Evolutionary conservation across 305 asterid species (phyloP).

Genomic region (Solanum hybrid): DNA sequence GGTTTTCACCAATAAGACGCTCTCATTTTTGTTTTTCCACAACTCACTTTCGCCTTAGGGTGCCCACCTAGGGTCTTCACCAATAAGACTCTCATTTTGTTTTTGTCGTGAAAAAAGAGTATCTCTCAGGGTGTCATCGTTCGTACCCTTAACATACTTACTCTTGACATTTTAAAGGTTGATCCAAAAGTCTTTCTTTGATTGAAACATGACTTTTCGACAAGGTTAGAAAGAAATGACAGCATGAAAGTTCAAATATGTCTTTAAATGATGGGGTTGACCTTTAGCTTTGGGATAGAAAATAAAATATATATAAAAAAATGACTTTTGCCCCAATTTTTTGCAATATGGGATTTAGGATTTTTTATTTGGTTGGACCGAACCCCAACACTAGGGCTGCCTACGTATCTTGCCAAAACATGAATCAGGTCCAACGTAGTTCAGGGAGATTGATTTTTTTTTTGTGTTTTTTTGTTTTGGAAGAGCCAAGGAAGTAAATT

Average conservation of each 20-base stretch:
- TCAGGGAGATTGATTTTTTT: background rate
- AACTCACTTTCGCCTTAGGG: too few species aligned
- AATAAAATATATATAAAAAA: too few species aligned
- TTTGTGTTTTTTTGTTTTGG: background rate
- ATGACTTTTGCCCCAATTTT: background rate
- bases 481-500: background rate
- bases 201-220: background rate
- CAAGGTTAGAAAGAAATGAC: background rate
- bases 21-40: too few species aligned
- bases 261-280: background rate
- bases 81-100: too few species aligned
- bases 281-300: background rate
- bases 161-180: background rate
- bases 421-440: background rate
- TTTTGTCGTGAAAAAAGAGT: background rate
- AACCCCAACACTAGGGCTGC: background rate
- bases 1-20: too few species aligned
- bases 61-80: too few species aligned
- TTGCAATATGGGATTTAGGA: background rate
- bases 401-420: background rate
- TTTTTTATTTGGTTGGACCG: background rate
- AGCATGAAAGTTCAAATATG: background rate
- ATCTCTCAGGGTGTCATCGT: background rate
- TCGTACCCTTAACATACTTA: background rate
- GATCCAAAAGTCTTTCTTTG: background rate